Base-by-base conservation (phyloP, 164 flowering plant species). In the Macadamia integrifolia region DNA sequence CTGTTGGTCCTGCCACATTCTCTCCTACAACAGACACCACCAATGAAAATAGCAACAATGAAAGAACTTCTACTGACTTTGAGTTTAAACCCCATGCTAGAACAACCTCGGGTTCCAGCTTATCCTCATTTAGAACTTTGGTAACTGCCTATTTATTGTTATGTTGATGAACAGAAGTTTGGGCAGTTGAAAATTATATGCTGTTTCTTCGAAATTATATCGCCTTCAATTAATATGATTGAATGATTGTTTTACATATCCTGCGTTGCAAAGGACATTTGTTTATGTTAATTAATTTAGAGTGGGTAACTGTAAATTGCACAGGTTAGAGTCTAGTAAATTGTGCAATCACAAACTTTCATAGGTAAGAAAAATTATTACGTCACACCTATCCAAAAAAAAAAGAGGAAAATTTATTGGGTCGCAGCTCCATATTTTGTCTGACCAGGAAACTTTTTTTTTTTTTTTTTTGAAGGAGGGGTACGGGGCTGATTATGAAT, bases 31-130 rank as follows among this genome's bases (percentile, higher is more conserved):
- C 74, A 55, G 77, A 68, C 59, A 53, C 65, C 68, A 77, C 82
- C 18, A 74, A 66, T 71, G 15, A 53, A 4, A 66, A 53, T 67
- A 42, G 77, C 62, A 71, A 43, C 66, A 80, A 72, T 73, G 86
- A 82, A 66, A 71, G 80, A 75, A 71, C 73, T 48, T 73, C 84
- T 28, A 72, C 78, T 60, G 57, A 70, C 77, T 93, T 90, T 80
- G 98, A 86, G 83, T 90, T 87, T 69, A 84, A 83, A 74, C 88
- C 88, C 32, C 82, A 75, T 49, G 8, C 68, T 68, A 69, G 63
- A 57, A 64, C 82, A 64, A 71, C 71, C 70, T 66, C 71, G 57
- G 67, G 60, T 50, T 64, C 80, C 18, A 77, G 72, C 57, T 61
- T 77, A 30, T 72, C 81, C 30, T 66, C 81, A 18, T 48, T 74